phyloP scores from a whole-genome alignment of 2,329 filamentous ascomycete genomes.

The Colletotrichum orbiculare region DNA sequence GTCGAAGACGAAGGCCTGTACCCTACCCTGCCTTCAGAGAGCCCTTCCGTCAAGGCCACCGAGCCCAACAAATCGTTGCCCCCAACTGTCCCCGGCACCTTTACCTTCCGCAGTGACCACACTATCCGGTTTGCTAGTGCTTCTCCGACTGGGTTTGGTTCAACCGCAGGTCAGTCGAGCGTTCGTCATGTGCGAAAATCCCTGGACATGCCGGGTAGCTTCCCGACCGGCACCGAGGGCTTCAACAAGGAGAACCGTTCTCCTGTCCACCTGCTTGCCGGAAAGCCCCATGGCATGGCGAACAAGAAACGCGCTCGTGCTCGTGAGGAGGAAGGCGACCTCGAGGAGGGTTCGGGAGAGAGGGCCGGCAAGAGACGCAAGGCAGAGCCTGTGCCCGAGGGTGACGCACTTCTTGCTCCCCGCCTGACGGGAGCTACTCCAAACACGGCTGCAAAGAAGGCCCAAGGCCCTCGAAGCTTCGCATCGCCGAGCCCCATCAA shows the following conservation, averaged over 20 bases:
- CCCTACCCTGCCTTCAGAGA: slow-evolving; percentile 57
- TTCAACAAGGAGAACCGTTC: slow-evolving; percentile 68
- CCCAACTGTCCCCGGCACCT: slow-evolving; percentile 64
- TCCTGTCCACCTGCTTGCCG: slow-evolving; percentile 51
- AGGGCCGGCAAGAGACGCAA: slow-evolving; percentile 69
- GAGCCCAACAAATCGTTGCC: slow-evolving; percentile 42
- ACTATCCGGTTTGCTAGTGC: slow-evolving; percentile 67
- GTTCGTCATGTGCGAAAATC: slow-evolving; percentile 70
- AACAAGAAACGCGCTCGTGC: slow-evolving; percentile 75
- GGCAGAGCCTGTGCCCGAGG: slow-evolving; percentile 59
- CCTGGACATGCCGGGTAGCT: slow-evolving; percentile 65
- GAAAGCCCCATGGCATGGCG: slow-evolving; percentile 69
- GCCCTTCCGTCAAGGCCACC: slow-evolving; percentile 30
- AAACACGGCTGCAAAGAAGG: slow-evolving; percentile 48
- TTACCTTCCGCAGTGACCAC: slow-evolving; percentile 74
- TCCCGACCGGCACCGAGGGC: slow-evolving; percentile 50
- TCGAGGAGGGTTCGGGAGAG: slow-evolving; percentile 67
- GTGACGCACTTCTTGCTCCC: slow-evolving; percentile 64
- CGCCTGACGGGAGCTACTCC: slow-evolving; percentile 54
- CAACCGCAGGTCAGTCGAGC: slow-evolving; percentile 68
- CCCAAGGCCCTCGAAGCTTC: slow-evolving; percentile 41
- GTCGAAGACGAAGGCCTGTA: slow-evolving; percentile 57
- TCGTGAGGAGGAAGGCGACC: slow-evolving; percentile 66
- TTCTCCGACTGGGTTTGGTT: slow-evolving; percentile 65
- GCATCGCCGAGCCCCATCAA: slow-evolving; percentile 57